Base-by-base conservation (phyloP, 768 basidiomycete genomes). In the Tubosaeta sp. region DNA sequence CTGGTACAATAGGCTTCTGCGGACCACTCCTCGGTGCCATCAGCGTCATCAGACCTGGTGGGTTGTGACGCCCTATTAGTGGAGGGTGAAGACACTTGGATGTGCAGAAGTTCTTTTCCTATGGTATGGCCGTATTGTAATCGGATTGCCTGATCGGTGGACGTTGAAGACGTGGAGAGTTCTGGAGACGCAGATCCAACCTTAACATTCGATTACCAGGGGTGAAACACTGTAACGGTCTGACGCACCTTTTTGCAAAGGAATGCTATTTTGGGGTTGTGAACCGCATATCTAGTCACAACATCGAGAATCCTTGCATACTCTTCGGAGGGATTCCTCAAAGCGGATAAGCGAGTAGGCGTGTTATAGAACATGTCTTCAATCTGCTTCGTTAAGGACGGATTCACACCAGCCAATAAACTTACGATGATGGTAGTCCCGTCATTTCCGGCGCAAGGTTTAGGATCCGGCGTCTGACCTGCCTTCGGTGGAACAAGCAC, bases 291-390 rank as follows among this genome's bases (percentile, higher is more conserved):
- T 55, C 87, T 89, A 3, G 90, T 91, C 26, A 98, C 76, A 10
- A 98, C 90, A 56, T 95, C 91, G 2, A 98, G 76, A 39, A 98
- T 93, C 32, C 91, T 81, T 5, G 84, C 79, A 67, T 95, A 97
- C 65, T 99, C 97, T 59, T 98, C 95, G 2, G 92, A 88, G 4
- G 86, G 71, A 51, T 83, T 86, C 33, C 88, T 84, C 50, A 98
- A 76, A 1, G 94, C 88, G 4, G 90, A 84, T 22, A 95, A 79
- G 43, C 97, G 86, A 2, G 87, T 84, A 0, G 94, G 92, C 1
- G 85, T 91, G 58, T 95, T 97, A 69, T 91, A 95, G 65, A 99
- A 99, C 27, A 99, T 74, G 64, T 97, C 90, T 69, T 97, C 93
- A 25, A 94, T 93, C 95, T 97, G 58, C 2, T 35, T 55, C 8